Conservation (phyloP, 1,284 basidiomycete species). For the Leucoagaricus sp. region DNA sequence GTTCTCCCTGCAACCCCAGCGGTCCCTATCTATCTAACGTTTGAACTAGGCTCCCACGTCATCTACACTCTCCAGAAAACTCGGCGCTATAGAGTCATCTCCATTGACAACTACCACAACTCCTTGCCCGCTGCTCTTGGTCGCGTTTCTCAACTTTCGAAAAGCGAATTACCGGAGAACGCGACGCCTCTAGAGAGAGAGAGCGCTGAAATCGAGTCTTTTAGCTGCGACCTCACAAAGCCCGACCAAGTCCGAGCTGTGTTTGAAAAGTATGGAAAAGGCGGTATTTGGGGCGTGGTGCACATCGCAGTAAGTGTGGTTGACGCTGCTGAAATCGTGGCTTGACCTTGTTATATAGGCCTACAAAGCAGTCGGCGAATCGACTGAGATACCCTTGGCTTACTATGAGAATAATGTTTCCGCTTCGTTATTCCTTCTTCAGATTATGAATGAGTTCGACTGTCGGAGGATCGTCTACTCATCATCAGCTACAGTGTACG, state of each 20-base stretch:
- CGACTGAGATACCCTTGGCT: constrained; percentile 89
- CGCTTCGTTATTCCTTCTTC: constrained; percentile 81
- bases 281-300: constrained; percentile 96
- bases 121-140: constrained; percentile 75
- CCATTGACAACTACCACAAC: constrained; percentile 94
- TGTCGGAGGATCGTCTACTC: constrained; percentile 93
- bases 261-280: constrained; percentile 84
- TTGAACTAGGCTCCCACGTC: constrained; percentile 80
- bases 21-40: neutral
- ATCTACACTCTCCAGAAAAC: constrained; percentile 86
- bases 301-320: constrained; percentile 79
- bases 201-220: constrained; percentile 70
- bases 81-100: constrained; percentile 76
- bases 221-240: constrained; percentile 75
- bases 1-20: constrained; percentile 18
- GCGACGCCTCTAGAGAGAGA: constrained; percentile 66
- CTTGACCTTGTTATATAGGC: constrained; percentile 52
- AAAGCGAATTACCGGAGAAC: constrained; percentile 62
- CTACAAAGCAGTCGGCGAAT: constrained; percentile 98
- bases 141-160: constrained; percentile 80
- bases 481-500: constrained; percentile 99
- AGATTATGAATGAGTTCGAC: constrained; percentile 85
- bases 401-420: constrained; percentile 94
- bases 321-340: neutral
- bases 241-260: constrained; percentile 71